Evolutionary conservation across 1,284 basidiomycete genomes (phyloP), one percentile per base, ranked within the genome.

Genomic region (Cryptococcus hybrid): DNA sequence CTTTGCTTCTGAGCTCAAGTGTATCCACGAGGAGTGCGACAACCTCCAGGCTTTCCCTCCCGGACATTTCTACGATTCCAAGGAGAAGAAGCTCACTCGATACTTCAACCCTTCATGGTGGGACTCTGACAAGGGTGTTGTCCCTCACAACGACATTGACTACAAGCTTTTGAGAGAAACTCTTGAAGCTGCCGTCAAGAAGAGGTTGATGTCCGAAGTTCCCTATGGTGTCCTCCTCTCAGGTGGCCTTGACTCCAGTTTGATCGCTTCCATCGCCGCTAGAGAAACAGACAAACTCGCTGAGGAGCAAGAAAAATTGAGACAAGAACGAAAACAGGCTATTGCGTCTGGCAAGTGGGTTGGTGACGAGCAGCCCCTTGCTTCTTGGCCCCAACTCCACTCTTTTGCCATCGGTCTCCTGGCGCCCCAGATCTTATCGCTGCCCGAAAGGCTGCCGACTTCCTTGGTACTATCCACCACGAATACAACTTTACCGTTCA

Each of bases 401-500:
- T 99, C 96, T 6, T 99, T 99, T 81, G 95, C 95, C 7, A 89
- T 99, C 67, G 96, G 96, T 63, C 83, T 99, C 45, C 92, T 71
- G 88, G 92, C 78, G 96, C 96, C 5, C 96, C 96, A 3, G 96
- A 99, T 79, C 83, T 98, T 45, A 78, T 97, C 52, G 96, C 96
- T 1, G 96, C 96, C 3, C 84, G 90, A 58, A 94, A 95, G 77
- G 96, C 90, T 0, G 96, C 96, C 37, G 88, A 88, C 68, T 97
- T 86, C 80, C 83, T 99, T 49, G 94, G 94, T 45, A 99, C 96
- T 0, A 85, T 90, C 4, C 96, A 99, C 76, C 95, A 99, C 78
- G 96, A 98, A 80, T 97, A 94, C 79, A 90, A 92, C 15, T 99
- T 99, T 79, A 98, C 95, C 15, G 92, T 99, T 8, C 92, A 99